Evolutionary conservation across 2,329 filamentous ascomycete species (phyloP).

Genomic region (Bipolaris bicolor): DNA sequence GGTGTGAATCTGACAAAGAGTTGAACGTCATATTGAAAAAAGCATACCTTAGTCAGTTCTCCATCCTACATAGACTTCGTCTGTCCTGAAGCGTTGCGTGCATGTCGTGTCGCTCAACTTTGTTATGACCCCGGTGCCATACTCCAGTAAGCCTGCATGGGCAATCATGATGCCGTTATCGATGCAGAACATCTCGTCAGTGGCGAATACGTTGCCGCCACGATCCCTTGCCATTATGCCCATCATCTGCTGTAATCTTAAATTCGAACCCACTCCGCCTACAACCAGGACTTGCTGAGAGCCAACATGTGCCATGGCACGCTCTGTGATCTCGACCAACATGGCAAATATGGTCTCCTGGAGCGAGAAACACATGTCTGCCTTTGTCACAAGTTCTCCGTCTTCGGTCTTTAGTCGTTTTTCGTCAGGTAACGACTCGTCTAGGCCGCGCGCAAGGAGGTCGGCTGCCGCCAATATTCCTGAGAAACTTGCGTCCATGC

Average conservation of each 20-base stretch:
- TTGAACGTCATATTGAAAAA: constrained; percentile 19
- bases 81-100: constrained; percentile 59
- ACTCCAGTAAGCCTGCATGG: constrained; percentile 88
- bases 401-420: constrained; percentile 51
- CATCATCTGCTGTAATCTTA: constrained; percentile 98
- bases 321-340: constrained; percentile 97
- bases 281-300: constrained; percentile 91
- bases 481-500: constrained; percentile 97
- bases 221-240: constrained; percentile 88
- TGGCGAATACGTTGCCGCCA: constrained; percentile 89
- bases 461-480: constrained; percentile 88
- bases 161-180: constrained; percentile 99
- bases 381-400: constrained; percentile 71
- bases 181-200: constrained; percentile 96
- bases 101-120: constrained; percentile 78
- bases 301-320: constrained; percentile 97
- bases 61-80: constrained; percentile 59
- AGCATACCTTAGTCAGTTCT: constrained; percentile 43
- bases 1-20: neutral
- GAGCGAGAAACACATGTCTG: constrained; percentile 89
- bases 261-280: constrained; percentile 93
- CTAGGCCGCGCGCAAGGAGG: constrained; percentile 72
- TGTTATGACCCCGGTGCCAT: constrained; percentile 79
- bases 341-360: constrained; percentile 97
- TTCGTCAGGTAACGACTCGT: constrained; percentile 47